These are phyloP conservation scores for Stereocaulon alpinum DNA, from an alignment of 495 filamentous ascomycete species.

Conservation along the genomic window DNA sequence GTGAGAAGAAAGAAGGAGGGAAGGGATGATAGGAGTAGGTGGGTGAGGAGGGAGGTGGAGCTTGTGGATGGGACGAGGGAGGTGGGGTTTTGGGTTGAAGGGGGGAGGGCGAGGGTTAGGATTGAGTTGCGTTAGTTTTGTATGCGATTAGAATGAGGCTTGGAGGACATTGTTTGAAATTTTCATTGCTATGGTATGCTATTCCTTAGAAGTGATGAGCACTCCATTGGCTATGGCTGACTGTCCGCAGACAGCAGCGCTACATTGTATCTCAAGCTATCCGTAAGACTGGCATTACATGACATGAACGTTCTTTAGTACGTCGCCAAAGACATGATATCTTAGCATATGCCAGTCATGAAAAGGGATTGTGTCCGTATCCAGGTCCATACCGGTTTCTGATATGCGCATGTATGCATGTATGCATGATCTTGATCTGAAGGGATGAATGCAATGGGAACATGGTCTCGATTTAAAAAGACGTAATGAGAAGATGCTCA, in stretches of 20 bases:
- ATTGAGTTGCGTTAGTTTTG: slow-evolving; percentile 40
- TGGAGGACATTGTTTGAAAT: background rate
- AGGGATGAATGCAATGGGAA: too few relatives aligned
- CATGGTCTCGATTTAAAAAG: background rate
- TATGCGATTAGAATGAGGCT: background rate
- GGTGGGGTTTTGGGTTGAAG: slow-evolving; percentile 74
- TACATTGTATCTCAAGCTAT: too few relatives aligned
- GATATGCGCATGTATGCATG: too few relatives aligned
- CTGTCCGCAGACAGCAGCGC: too few relatives aligned
- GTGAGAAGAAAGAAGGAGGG: slow-evolving; percentile 14
- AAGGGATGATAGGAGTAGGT: slow-evolving; percentile 34
- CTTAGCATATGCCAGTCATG: too few relatives aligned
- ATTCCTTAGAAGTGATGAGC: background rate
- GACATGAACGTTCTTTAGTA: too few relatives aligned
- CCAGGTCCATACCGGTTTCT: too few relatives aligned
- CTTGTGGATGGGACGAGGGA: slow-evolving; percentile 70
- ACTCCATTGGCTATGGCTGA: too few relatives aligned
- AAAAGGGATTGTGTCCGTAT: too few relatives aligned
- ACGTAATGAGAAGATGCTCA: slow-evolving; percentile 3
- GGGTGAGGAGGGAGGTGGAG: slow-evolving; percentile 67
- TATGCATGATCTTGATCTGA: background rate
- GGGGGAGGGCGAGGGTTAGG: slow-evolving; percentile 53
- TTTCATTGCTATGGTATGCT: slow-evolving; percentile 7
- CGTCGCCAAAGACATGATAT: too few relatives aligned
- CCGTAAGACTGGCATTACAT: too few relatives aligned